Conservation (phyloP, 2,329 filamentous ascomycete genomes). For the Colletotrichum tanaceti region DNA sequence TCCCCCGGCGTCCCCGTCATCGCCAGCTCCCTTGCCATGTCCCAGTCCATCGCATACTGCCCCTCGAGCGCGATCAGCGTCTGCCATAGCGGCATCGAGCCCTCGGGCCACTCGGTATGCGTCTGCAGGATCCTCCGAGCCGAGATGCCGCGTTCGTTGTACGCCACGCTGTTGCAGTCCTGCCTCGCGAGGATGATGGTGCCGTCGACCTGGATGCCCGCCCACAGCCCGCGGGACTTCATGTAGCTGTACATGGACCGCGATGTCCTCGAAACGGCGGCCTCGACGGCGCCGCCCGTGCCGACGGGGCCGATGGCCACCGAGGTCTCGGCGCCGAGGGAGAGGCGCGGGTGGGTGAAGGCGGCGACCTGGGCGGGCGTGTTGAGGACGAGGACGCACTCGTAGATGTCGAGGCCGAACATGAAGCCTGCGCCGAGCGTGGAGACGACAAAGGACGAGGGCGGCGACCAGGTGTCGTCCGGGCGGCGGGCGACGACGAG, state of each 20-base stretch:
- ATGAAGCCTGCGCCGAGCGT: constrained; percentile 78
- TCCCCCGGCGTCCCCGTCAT: constrained; percentile 43
- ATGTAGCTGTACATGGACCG: constrained; percentile 83
- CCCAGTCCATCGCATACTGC: constrained; percentile 43
- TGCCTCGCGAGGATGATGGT: constrained; percentile 80
- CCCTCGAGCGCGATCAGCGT: constrained; percentile 55
- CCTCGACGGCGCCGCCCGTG: constrained; percentile 69
- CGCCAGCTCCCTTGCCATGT: constrained; percentile 46
- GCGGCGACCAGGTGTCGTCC: constrained; percentile 76
- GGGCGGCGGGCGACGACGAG: constrained; percentile 67
- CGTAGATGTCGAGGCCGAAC: constrained; percentile 80
- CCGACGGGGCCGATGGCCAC: constrained; percentile 70
- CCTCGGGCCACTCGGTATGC: constrained; percentile 55
- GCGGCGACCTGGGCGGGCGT: constrained; percentile 73
- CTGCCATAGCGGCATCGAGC: constrained; percentile 53
- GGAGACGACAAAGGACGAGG: constrained; percentile 77
- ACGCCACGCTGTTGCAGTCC: constrained; percentile 84
- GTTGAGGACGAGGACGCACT: constrained; percentile 81
- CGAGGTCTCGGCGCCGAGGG: constrained; percentile 76
- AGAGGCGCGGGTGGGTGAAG: constrained; percentile 74
- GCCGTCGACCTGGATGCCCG: constrained; percentile 82
- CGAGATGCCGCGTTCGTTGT: constrained; percentile 65
- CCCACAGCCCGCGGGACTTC: constrained; percentile 83
- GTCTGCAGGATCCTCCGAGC: constrained; percentile 52
- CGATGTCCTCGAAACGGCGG: constrained; percentile 47